These are phyloP conservation scores for Cylindrotheca fusiformis DNA, from an alignment of 108 stramenopile genomes.

Conservation along the genomic window DNA sequence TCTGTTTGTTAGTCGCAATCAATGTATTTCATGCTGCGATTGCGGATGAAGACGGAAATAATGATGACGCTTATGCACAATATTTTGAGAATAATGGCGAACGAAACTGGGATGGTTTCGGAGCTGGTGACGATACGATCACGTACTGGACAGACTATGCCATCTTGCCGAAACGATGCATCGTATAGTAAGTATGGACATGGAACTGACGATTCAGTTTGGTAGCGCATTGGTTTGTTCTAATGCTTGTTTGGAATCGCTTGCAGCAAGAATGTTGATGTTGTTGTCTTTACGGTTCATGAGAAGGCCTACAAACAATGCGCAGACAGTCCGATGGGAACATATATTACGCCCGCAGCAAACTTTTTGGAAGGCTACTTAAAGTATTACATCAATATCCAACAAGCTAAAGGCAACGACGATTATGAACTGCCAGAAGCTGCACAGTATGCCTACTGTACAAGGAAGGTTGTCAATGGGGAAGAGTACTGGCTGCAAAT, in stretches of 20 bases:
- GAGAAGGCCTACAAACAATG: constrained; percentile 72
- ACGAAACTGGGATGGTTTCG: constrained; percentile 5
- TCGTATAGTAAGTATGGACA: constrained; percentile 51
- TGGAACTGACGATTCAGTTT: background rate
- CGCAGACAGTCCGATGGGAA: constrained; percentile 66
- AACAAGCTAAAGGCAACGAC: constrained; percentile 53
- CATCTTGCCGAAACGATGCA: constrained; percentile 71
- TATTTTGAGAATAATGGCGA: constrained; percentile 22
- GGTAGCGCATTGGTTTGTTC: background rate
- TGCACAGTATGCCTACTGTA: constrained; percentile 59
- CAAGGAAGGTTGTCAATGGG: constrained; percentile 34
- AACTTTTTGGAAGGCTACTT: constrained; percentile 72
- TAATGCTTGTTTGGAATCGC: constrained; percentile 15
- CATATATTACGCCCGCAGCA: constrained; percentile 63
- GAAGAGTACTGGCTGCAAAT: constrained; percentile 48
- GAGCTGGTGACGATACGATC: constrained; percentile 55
- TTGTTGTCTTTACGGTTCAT: constrained; percentile 72
- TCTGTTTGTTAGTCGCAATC: too few species aligned
- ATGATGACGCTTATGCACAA: constrained; percentile 18
- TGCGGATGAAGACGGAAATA: constrained; percentile 4
- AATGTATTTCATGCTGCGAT: too few species aligned
- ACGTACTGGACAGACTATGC: constrained; percentile 83
- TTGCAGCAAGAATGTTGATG: constrained; percentile 57
- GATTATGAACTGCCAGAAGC: constrained; percentile 63
- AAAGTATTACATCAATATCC: constrained; percentile 50